Percentiles rank a stretch among this genome's conserved stretches.
phyloP scores from a whole-genome alignment of 768 basidiomycete species.

The Lyophyllum shimeji region DNA sequence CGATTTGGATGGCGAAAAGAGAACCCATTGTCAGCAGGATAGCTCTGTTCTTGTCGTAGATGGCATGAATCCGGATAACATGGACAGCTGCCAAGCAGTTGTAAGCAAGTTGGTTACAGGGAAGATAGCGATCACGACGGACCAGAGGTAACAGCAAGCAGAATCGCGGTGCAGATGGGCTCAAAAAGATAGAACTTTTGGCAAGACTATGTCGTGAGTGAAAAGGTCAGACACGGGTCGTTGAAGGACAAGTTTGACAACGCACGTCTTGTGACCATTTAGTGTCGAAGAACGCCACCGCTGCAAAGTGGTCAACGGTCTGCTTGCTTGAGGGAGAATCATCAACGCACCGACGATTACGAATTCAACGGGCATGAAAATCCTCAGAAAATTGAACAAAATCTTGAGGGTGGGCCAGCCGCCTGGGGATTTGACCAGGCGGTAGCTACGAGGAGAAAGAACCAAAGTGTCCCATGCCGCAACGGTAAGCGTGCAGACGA shows the following conservation, averaged over 20 bases:
- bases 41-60: slow-evolving; percentile 63
- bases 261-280: slow-evolving; percentile 56
- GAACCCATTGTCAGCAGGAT: slow-evolving; percentile 55
- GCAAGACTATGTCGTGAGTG: slow-evolving; percentile 46
- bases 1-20: slow-evolving; percentile 66
- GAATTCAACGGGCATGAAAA: slow-evolving; percentile 82
- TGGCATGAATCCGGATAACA: slow-evolving; percentile 76
- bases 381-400: slow-evolving; percentile 69
- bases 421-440: slow-evolving; percentile 57
- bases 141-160: slow-evolving; percentile 73
- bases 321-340: not conserved
- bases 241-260: slow-evolving; percentile 8
- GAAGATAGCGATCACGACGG: slow-evolving; percentile 11
- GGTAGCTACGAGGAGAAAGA: slow-evolving; percentile 76
- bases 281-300: slow-evolving; percentile 84
- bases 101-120: not conserved
- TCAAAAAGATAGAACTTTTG: slow-evolving; percentile 79
- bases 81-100: slow-evolving; percentile 48
- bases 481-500: slow-evolving; percentile 87
- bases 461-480: slow-evolving; percentile 91
- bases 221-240: slow-evolving; percentile 1
- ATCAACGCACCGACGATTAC: slow-evolving; percentile 59
- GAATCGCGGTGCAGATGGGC: slow-evolving; percentile 80
- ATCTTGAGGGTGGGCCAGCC: slow-evolving; percentile 80
- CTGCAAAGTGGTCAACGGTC: slow-evolving; percentile 33